These are phyloP conservation scores for Cladosporium velox DNA, from an alignment of 2,329 filamentous ascomycete species.

Conservation along the genomic window DNA sequence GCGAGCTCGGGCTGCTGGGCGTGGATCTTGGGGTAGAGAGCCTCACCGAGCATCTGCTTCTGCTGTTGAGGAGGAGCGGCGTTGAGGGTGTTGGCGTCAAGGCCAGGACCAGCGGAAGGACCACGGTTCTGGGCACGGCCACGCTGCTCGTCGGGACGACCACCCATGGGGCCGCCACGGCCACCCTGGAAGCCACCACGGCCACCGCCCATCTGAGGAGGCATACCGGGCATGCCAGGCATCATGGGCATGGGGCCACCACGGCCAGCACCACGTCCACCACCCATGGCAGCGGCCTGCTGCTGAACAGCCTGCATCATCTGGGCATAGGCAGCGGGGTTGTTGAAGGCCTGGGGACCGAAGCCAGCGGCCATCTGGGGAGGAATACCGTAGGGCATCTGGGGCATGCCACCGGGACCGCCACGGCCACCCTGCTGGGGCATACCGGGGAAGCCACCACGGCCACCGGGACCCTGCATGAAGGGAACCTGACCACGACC, in stretches of 20 bases:
- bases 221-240: constrained; percentile 47
- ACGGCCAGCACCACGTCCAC: constrained; percentile 50
- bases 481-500: constrained; percentile 61
- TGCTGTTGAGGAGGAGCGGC: constrained; percentile 70
- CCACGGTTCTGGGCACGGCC: constrained; percentile 41
- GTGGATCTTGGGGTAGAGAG: constrained; percentile 98
- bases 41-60: constrained; percentile 98
- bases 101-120: constrained; percentile 25
- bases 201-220: constrained; percentile 62
- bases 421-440: constrained; percentile 84
- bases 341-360: constrained; percentile 75
- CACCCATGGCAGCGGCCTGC: constrained; percentile 63
- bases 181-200: constrained; percentile 53
- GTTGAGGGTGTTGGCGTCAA: constrained; percentile 55
- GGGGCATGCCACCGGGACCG: constrained; percentile 72
- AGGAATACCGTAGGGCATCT: constrained; percentile 81
- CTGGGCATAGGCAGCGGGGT: constrained; percentile 63
- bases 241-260: constrained; percentile 67
- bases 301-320: constrained; percentile 71
- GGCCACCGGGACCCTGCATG: constrained; percentile 65
- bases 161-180: constrained; percentile 56
- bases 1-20: constrained; percentile 91
- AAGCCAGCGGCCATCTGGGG: constrained; percentile 66
- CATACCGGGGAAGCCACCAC: constrained; percentile 83
- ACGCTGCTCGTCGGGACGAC: constrained; percentile 41